Evolutionary conservation across 139 green algal species (phyloP), one percentile per base, ranked within the genome.

Genomic region (Pseudopediastrum boryanum): DNA sequence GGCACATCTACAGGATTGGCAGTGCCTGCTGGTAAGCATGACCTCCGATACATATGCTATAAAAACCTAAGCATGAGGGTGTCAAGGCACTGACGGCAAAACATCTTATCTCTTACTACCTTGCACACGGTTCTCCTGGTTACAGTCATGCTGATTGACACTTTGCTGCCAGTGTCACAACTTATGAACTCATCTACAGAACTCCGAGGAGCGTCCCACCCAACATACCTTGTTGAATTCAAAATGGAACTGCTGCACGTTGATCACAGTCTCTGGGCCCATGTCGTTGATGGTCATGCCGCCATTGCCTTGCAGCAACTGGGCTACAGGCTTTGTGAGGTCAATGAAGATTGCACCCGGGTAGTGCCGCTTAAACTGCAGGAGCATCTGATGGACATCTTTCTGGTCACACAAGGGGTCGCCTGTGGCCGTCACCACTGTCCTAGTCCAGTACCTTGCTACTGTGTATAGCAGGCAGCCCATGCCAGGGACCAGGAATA

Each of bases 401-500:
- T 7, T 4, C 19, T 27, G 54, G 27, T 64, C 16, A 16, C 54
- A 64, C 7, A 64, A 6, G 10, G 54, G 54, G 21, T 64, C 54
- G 54, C 54, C 54, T 36, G 54, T 64, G 12, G 54, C 54, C 7
- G 27, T 39, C 9, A 64, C 54, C 2, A 64, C 16, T 31, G 54
- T 64, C 27, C 36, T 27, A 10, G 54, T 29, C 54, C 54, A 64
- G 21, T 64, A 29, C 54, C 36, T 6, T 33, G 54, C 54, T 2
- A 64, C 21, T 31, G 54, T 64, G 54, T 64, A 64, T 29, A 64
- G 54, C 54, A 64, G 33, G 54, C 54, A 64, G 54, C 54, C 54
- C 19, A 31, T 27, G 16, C 21, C 21, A 19, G 54, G 54, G 12
- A 29, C 54, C 21, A 64, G 54, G 54, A 64, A 36, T 2, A 64